These are phyloP conservation scores for Boletus reticuloceps DNA, from an alignment of 768 basidiomycete genomes.

Conservation along the genomic window DNA sequence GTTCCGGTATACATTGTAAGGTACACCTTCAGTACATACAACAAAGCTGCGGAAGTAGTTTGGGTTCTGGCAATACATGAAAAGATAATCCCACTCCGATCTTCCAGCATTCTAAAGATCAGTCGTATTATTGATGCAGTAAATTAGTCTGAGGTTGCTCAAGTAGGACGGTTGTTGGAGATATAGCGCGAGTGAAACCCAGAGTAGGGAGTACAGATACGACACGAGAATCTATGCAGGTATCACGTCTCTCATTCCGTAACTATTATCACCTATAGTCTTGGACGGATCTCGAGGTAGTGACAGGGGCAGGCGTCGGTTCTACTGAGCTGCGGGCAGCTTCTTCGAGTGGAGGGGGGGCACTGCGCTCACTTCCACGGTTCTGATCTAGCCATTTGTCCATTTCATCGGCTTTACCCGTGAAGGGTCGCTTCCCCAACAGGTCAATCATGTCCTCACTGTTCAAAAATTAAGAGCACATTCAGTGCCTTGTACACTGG, in stretches of 20 bases:
- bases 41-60: too few species aligned
- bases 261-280: constrained; percentile 21
- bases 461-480: constrained; percentile 3
- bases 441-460: constrained; percentile 88
- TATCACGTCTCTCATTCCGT: constrained; percentile 1
- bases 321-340: constrained; percentile 35
- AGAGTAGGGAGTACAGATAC: constrained; percentile 38
- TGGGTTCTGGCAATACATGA: too few species aligned
- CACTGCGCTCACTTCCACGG: constrained; percentile 53
- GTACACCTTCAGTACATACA: too few species aligned
- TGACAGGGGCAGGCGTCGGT: constrained; percentile 49
- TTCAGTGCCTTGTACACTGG: background rate
- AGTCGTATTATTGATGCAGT: too few species aligned
- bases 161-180: background rate
- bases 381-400: constrained; percentile 95
- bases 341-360: constrained; percentile 63
- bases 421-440: constrained; percentile 80
- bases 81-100: too few species aligned
- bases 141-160: background rate
- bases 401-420: constrained; percentile 85
- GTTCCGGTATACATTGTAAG: constrained; percentile 60
- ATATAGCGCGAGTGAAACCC: constrained; percentile 30
- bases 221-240: constrained; percentile 14
- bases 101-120: too few species aligned
- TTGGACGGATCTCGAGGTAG: constrained; percentile 40